Percentiles rank a stretch among this genome's conserved stretches.
Conservation (phyloP, 768 basidiomycete genomes). For the Boletus vinaceobasis region DNA sequence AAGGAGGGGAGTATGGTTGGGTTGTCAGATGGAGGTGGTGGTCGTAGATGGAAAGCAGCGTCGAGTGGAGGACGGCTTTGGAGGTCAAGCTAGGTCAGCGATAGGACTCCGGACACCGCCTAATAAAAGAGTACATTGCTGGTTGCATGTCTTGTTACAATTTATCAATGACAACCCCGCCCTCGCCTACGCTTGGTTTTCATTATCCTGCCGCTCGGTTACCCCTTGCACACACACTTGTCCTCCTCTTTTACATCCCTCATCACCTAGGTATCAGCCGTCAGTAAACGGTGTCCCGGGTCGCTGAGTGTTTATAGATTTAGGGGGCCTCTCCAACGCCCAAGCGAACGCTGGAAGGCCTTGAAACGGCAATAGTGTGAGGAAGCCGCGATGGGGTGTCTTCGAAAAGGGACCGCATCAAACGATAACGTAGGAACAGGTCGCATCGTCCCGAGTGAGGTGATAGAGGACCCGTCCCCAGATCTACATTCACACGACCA, state of each 20-base stretch:
- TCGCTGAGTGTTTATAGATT: constrained; percentile 24
- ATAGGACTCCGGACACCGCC: constrained; percentile 30
- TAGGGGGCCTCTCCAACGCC: constrained; percentile 16
- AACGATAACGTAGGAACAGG: constrained; percentile 29
- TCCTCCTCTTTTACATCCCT: constrained; percentile 47
- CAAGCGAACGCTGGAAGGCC: constrained; percentile 22
- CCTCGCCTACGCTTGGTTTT: constrained; percentile 9
- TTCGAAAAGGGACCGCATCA: constrained; percentile 37
- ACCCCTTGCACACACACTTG: constrained; percentile 37
- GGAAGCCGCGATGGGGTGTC: constrained; percentile 29
- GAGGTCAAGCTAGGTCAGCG: constrained; percentile 9
- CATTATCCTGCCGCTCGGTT: constrained; percentile 18
- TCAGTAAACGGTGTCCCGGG: constrained; percentile 29
- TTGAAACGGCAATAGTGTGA: constrained; percentile 20
- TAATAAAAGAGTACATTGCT: constrained; percentile 17
- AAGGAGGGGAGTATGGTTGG: constrained; percentile 21
- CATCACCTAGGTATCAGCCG: constrained; percentile 42
- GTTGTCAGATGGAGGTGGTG: constrained; percentile 25
- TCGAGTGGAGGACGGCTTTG: constrained; percentile 12
- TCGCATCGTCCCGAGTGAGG: constrained; percentile 3
- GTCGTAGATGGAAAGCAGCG: constrained; percentile 22
- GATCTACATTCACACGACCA: constrained; percentile 14
- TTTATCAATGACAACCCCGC: constrained; percentile 2
- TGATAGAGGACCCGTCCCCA: constrained; percentile 14
- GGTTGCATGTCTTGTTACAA: constrained; percentile 12